These are phyloP conservation scores for Aspergillus glaucus DNA, from an alignment of 2,329 filamentous ascomycete species.

Conservation along the genomic window DNA sequence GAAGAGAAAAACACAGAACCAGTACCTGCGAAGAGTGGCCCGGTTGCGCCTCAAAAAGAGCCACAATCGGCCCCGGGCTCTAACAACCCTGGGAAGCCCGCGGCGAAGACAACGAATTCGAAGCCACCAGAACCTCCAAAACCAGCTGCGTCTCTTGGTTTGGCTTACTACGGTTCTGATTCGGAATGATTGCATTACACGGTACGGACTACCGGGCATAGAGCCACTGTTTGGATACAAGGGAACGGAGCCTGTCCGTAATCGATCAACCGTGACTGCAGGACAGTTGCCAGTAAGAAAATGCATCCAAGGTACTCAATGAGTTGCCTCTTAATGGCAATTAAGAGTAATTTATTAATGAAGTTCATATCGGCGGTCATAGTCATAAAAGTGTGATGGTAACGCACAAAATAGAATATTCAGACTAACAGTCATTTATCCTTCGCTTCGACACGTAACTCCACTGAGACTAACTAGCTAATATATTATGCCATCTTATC, in stretches of 20 bases:
- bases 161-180: constrained; percentile 36
- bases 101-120: background rate
- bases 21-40: background rate
- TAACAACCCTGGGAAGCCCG: background rate
- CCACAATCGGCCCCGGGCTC: background rate
- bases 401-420: too few species aligned
- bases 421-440: too few species aligned
- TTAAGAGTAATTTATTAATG: background rate
- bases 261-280: background rate
- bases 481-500: too few species aligned
- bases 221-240: background rate
- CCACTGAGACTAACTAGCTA: too few species aligned
- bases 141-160: constrained; percentile 21
- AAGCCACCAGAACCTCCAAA: constrained; percentile 4
- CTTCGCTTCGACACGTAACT: too few species aligned
- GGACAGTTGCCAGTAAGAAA: background rate
- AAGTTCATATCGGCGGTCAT: background rate
- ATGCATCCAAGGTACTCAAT: background rate
- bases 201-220: background rate
- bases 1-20: background rate
- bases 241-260: background rate
- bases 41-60: background rate
- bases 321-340: background rate
- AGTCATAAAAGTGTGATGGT: background rate
- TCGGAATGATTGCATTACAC: constrained; percentile 25